These are phyloP conservation scores for Nematocida parisii DNA, from an alignment of 371 early-diverging fungal genomes.

Conservation along the genomic window DNA sequence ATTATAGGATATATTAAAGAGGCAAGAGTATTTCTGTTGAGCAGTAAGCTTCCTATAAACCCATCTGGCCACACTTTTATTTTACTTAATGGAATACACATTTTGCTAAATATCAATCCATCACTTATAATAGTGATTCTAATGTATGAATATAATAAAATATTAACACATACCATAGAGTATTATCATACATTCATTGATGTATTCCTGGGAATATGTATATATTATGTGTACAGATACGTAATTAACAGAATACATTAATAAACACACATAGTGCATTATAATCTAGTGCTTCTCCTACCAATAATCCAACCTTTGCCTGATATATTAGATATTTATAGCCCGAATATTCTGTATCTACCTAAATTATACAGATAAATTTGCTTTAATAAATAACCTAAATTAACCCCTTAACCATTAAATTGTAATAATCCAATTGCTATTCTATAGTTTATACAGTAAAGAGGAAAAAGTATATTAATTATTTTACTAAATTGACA, in stretches of 20 bases:
- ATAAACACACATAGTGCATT: no score
- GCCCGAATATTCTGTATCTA: no score
- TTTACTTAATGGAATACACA: slow-evolving; percentile 46
- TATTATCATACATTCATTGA: slow-evolving; percentile 54
- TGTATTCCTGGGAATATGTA: slow-evolving; percentile 28
- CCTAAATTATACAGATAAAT: no score
- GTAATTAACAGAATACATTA: not conserved
- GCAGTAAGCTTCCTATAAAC: slow-evolving; percentile 17
- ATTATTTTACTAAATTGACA: no score
- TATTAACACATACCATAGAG: slow-evolving; percentile 15
- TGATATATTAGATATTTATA: no score
- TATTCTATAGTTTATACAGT: no score
- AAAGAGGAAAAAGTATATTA: no score
- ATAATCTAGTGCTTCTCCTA: no score
- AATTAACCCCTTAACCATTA: no score
- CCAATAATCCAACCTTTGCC: no score
- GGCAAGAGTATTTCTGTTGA: slow-evolving; percentile 3
- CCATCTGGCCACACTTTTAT: slow-evolving; percentile 60
- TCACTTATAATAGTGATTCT: not conserved
- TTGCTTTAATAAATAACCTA: no score
- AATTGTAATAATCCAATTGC: no score
- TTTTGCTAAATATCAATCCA: slow-evolving; percentile 26
- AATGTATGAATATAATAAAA: slow-evolving; percentile 34
- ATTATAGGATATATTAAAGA: slow-evolving; percentile 41
- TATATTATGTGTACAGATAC: not conserved